Evolutionary conservation across 2,329 filamentous ascomycete genomes (phyloP), one percentile per base, ranked within the genome.

Genomic region (Sclerotinia spermophila): DNA sequence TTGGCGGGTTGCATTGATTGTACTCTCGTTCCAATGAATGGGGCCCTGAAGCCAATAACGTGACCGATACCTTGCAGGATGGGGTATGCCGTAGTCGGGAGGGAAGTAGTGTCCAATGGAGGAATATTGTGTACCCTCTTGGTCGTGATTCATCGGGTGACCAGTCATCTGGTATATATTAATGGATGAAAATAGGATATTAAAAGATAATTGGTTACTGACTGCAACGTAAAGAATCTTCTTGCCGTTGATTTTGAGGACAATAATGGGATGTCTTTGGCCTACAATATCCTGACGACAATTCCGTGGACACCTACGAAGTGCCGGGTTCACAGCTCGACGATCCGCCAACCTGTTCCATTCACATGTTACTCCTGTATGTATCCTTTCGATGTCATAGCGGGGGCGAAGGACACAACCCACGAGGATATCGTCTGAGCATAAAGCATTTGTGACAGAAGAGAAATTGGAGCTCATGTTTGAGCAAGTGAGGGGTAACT

Each of bases 251-350:
- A 13, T 64, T 45, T 13, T 5, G 4, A 64, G n/a, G 44, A 64
- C 30, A 44, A 45, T 11, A 2, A 44, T 45, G 4, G 38, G 60
- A 45, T 64, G 60, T 3, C n/a, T 7, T 44, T 64, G 30, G 38
- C 60, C 44, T 5, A 1, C 7, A 15, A n/a, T n/a, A 51, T 51
- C 45, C 45, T n/a, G 45, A 24, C 21, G 10, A n/a, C 45, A 51
- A 15, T n/a, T 1, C 0, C 4, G 0, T 6, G 45, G 45, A n/a
- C 45, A 51, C 4, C 10, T 24, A 10, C 11, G 10, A 13, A 51
- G 45, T 11, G 1, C 45, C 5, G 5, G 44, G 21, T 48, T 24
- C 44, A 48, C 7, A 10, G 24, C 4, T 48, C 8, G 44, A 10
- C 6, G 53, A 11, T 55, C 17, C 0, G 30, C 1, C 15, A 21